phyloP scores from a whole-genome alignment of 768 basidiomycete genomes.

The Lentinula sp. region DNA sequence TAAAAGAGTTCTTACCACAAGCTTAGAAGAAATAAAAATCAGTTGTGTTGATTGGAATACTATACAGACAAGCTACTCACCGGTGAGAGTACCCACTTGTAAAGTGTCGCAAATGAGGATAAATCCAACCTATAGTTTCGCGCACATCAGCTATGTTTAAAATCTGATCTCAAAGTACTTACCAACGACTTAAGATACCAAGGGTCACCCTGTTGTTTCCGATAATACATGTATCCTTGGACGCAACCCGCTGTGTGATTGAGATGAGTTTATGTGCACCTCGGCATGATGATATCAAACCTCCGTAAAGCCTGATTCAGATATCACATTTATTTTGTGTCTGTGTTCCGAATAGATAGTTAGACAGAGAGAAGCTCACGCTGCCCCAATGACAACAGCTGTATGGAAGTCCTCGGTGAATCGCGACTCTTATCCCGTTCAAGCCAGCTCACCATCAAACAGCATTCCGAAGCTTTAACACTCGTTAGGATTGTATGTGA shows the following conservation, averaged over 20 bases:
- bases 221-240: slow-evolving; percentile 5
- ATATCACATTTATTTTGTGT: not conserved
- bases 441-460: not conserved
- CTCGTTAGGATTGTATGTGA: not conserved
- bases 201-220: not conserved
- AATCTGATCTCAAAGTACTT: not conserved
- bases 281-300: not conserved
- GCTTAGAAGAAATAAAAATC: not conserved
- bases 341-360: not conserved
- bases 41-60: not conserved
- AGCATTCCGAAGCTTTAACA: slow-evolving; percentile 1
- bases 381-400: slow-evolving; percentile 4
- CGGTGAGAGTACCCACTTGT: slow-evolving; percentile 9
- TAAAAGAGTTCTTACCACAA: not conserved
- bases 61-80: not conserved
- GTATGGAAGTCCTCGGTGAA: not conserved
- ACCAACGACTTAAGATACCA: not conserved
- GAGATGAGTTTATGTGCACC: not conserved
- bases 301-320: not conserved
- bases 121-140: slow-evolving; percentile 6
- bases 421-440: not conserved
- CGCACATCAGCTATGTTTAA: not conserved
- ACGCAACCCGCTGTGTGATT: not conserved
- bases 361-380: not conserved
- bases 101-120: slow-evolving; percentile 11